A percentile compares a stretch with the other conserved stretches of the same genome.
phyloP scores from a whole-genome alignment of 2,329 filamentous ascomycete species.

The Microascus cirrosus region DNA sequence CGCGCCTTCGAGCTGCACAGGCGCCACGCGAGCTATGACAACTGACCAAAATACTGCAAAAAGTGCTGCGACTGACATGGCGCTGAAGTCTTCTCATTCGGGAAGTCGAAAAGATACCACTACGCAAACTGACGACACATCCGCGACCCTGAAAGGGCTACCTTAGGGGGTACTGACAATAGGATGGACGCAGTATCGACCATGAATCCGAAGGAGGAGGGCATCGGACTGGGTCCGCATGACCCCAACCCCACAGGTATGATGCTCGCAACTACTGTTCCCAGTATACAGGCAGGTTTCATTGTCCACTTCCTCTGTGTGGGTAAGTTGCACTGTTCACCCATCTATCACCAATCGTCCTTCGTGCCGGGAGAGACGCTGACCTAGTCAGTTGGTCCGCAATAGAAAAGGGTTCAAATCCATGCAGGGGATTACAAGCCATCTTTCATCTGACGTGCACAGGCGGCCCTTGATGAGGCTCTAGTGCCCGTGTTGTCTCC shows the following conservation, averaged over 20 bases:
- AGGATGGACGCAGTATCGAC: not conserved
- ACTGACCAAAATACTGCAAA: not conserved
- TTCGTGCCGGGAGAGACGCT: not conserved
- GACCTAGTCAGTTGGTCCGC: not conserved
- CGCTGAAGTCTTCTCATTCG: not conserved
- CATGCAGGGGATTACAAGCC: constrained; percentile 19
- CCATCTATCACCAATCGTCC: not conserved
- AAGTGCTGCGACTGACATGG: not conserved
- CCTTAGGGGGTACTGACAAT: not conserved
- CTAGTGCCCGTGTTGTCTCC: constrained; percentile 32
- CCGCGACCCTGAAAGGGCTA: not conserved
- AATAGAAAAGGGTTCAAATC: constrained; percentile 28
- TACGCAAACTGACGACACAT: not conserved
- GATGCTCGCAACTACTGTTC: constrained; percentile 34
- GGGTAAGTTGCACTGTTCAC: constrained; percentile 22
- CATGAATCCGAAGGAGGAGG: not conserved
- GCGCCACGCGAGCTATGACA: not conserved
- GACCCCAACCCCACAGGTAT: constrained; percentile 35
- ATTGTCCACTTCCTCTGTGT: constrained; percentile 43
- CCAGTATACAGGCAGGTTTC: constrained; percentile 28
- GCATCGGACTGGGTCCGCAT: constrained; percentile 12
- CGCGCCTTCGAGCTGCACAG: not conserved
- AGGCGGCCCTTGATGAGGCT: constrained; percentile 14
- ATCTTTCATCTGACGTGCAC: constrained; percentile 34
- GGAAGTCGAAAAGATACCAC: not conserved